phyloP scores from a whole-genome alignment of 352 stramenopile genomes.

The Phytopythium aichiense region DNA sequence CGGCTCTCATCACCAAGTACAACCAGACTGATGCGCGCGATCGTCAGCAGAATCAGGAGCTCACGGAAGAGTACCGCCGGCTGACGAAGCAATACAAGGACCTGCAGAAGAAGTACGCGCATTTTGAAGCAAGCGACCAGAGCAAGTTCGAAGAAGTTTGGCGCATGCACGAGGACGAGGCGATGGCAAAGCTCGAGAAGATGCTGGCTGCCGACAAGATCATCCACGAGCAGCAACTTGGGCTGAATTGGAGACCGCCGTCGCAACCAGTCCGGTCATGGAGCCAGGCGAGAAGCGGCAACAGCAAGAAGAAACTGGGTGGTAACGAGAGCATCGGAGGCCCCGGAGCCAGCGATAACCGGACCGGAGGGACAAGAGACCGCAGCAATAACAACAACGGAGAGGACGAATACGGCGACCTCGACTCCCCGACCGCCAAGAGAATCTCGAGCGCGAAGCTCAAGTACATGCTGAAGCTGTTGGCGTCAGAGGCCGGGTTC shows the following conservation, averaged over 20 bases:
- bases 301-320: neutral
- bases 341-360: neutral
- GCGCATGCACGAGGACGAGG: constrained; percentile 91
- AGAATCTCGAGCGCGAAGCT: constrained; percentile 82
- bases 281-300: constrained; percentile 23
- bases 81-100: constrained; percentile 96
- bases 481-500: constrained; percentile 85
- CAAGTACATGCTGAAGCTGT: constrained; percentile 87
- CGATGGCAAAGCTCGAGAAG: constrained; percentile 77
- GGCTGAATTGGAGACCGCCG: constrained; percentile 69
- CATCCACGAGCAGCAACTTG: constrained; percentile 91
- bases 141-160: constrained; percentile 88
- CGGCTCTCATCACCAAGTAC: constrained; percentile 88
- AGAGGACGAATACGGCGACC: constrained; percentile 50
- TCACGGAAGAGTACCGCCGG: constrained; percentile 92
- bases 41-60: constrained; percentile 87
- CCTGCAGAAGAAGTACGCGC: constrained; percentile 92
- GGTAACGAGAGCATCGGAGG: neutral
- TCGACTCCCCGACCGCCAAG: constrained; percentile 35
- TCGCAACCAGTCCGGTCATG: constrained; percentile 46
- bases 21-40: constrained; percentile 88
- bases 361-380: constrained; percentile 9
- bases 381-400: constrained; percentile 19
- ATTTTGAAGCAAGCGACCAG: constrained; percentile 91
- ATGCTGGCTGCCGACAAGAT: constrained; percentile 86